Evolutionary conservation across 148 eudicot genomes (phyloP), one percentile per base, ranked within the genome.

Genomic region (Silene latifolia): DNA sequence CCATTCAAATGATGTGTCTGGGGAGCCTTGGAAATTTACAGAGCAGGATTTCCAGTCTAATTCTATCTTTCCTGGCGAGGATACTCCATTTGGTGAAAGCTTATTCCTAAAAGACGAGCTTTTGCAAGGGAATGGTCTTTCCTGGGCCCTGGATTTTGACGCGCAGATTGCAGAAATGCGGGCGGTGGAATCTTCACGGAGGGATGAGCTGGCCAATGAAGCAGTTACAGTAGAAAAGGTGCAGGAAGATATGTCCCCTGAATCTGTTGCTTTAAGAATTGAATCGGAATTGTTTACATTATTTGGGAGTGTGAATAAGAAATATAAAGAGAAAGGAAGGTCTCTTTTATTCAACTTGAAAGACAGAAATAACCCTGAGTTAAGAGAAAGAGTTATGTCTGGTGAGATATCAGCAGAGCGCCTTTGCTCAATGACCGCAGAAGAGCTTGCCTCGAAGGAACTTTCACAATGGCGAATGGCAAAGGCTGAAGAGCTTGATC

Each of bases 401-500:
- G 98, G 98, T 61, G 91, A 83, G 56, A 90, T 95, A 65, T 53
- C 89, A 12, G 97, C 97, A 19, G 93, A 90, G 63, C 87, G 87
- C 23, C 77, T 95, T 73, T 95, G 97, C 80, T 89, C 96, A 17
- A 95, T 95, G 98, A 85, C 93, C 8, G 90, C 97, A 13, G 97
- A 95, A 79, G 98, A 95, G 83, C 96, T 95, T 79, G 98, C 97
- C 71, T 95, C 98, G 0, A 86, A 89, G 87, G 93, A 95, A 85
- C 93, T 95, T 70, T 89, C 97, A 72, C 76, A 95, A 80, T 95
- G 98, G 98, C 90, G 98, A 70, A 90, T 85, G 69, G 97, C 98
- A 48, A 95, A 95, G 76, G 96, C 96, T 35, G 90, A 95, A 82
- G 96, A 90, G 77, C 85, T 89, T 17, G 93, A 83, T 69, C 88